Evolutionary conservation across 1,284 basidiomycete genomes (phyloP).

Genomic region (Moesziomyces antarcticus): DNA sequence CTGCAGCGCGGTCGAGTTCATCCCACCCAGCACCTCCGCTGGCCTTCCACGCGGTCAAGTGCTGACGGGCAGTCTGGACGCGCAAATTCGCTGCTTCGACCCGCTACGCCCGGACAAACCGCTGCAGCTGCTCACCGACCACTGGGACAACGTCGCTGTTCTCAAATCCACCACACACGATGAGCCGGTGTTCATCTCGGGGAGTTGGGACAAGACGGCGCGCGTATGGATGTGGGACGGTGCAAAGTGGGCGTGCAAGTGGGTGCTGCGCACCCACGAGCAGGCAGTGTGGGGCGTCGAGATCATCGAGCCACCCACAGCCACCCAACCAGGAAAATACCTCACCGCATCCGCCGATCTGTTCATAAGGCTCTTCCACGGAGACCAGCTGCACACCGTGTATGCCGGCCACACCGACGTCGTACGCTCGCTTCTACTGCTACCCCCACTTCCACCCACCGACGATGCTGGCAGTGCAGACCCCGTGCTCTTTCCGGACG

Average conservation of each 20-base stretch:
- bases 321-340: constrained; percentile 22
- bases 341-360: constrained; percentile 53
- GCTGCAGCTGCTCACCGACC: constrained; percentile 39
- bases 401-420: constrained; percentile 54
- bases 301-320: constrained; percentile 27
- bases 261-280: constrained; percentile 42
- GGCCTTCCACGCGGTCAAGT: constrained; percentile 28
- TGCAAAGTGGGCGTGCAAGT: constrained; percentile 25
- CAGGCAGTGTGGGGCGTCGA: constrained; percentile 52
- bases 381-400: constrained; percentile 36
- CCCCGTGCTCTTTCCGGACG: constrained; percentile 6
- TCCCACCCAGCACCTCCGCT: constrained; percentile 3
- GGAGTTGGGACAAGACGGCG: constrained; percentile 50
- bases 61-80: constrained; percentile 40
- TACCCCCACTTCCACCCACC: constrained; percentile 4
- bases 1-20: constrained; percentile 35
- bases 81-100: constrained; percentile 51
- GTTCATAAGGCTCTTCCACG: constrained; percentile 49
- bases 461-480: background rate
- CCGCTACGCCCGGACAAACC: constrained; percentile 28
- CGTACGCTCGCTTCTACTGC: constrained; percentile 29
- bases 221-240: constrained; percentile 33
- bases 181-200: constrained; percentile 34
- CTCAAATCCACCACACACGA: constrained; percentile 4
- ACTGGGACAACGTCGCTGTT: constrained; percentile 53